Evolutionary conservation across 768 basidiomycete species (phyloP), one percentile per base, ranked within the genome.

Genomic region (Lactarius quietus): DNA sequence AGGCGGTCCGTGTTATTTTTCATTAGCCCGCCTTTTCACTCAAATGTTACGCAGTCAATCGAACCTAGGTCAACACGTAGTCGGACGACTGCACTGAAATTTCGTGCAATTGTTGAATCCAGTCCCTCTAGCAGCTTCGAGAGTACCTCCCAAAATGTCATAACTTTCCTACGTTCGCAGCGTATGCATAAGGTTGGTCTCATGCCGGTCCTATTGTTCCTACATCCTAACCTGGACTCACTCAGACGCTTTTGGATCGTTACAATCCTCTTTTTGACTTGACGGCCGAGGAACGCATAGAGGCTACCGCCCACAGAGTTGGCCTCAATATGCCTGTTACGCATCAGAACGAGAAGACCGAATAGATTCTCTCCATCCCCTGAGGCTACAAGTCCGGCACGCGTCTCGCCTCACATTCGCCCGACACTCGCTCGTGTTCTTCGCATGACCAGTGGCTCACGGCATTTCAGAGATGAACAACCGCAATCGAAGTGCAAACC

Each of bases 181-280:
- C 78, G 90, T 65, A 83, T 86, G 72, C 81, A 96, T 79, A 90
- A 90, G 81, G 94, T 89, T 57, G 72, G 79, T 29, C 36, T n/a
- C 72, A 29, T 58, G 26, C 31, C 15, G n/a, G 3, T 60, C 35
- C 26, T 26, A 31, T 23, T n/a, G 12, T 14, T 45, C 41, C 14
- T 41, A 28, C 41, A 51, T 43, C 29, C 28, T 31, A 9, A 26
- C 54, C 17, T 29, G 36, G 35, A 65, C 68, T 62, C 65, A 45
- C 39, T 18, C 71, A 97, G 95, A 79, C 78, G 26, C 78, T 97
- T 56, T 75, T 97, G 66, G 90, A 92, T 61, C 81, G 92, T 60
- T 98, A 98, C 78, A 96, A 95, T 74, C 94, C 95, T 0, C 78
- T 90, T 20, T 76, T 87, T 48, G 90, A 94, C 71, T 80, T 95